phyloP scores from a whole-genome alignment of 2,329 filamentous ascomycete species.

The Colletotrichum cereale region DNA sequence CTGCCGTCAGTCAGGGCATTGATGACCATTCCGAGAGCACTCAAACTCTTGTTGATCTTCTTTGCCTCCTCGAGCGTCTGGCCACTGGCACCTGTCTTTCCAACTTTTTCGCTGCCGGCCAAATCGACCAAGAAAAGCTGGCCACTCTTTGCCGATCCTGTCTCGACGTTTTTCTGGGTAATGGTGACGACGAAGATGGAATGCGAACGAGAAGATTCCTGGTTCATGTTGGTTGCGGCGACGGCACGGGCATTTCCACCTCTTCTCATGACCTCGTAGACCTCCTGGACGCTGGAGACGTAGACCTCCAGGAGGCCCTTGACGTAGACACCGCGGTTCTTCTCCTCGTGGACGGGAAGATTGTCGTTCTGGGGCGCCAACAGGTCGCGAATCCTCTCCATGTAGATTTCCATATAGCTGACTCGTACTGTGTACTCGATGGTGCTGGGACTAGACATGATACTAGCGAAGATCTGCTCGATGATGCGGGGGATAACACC shows the following conservation, averaged over 20 bases:
- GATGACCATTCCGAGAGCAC: constrained; percentile 98
- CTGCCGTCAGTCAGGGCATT: constrained; percentile 97
- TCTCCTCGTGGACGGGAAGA: constrained; percentile 97
- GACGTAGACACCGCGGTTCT: constrained; percentile 95
- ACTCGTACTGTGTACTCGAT: constrained; percentile 99
- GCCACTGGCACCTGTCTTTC: constrained; percentile 97
- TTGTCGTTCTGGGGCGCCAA: constrained; percentile 95
- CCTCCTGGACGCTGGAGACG: constrained; percentile 93
- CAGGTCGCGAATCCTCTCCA: constrained; percentile 97
- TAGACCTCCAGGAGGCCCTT: constrained; percentile 96
- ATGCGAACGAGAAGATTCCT: constrained; percentile 97
- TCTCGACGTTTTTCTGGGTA: constrained; percentile 97
- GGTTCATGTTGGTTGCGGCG: constrained; percentile 98
- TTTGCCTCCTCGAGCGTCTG: constrained; percentile 98
- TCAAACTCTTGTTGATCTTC: constrained; percentile 99
- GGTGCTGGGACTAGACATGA: constrained; percentile 88
- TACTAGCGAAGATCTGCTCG: constrained; percentile 97
- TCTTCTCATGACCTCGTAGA: constrained; percentile 96
- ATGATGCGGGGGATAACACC: constrained; percentile 98
- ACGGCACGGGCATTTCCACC: constrained; percentile 92
- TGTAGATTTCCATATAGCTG: constrained; percentile 99
- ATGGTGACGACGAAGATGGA: constrained; percentile 98
- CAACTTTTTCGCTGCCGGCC: constrained; percentile 97
- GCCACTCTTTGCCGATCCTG: constrained; percentile 94
- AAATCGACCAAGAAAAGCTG: constrained; percentile 98